phyloP scores from a whole-genome alignment of 306 rosid species.

The Malus asiatica region DNA sequence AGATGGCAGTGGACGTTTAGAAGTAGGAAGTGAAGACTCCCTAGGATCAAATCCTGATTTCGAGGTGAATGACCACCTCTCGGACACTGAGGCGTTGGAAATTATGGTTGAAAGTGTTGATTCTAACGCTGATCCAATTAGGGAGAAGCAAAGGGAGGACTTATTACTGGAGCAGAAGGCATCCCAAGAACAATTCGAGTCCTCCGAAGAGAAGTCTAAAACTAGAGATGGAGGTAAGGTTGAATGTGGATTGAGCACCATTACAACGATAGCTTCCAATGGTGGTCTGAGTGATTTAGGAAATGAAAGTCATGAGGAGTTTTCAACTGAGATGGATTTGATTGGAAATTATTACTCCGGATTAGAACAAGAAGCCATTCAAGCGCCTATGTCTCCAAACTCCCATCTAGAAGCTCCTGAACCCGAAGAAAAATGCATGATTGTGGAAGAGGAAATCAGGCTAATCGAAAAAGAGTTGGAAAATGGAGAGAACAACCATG shows the following conservation, averaged over 20 bases:
- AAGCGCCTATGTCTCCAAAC: conserved; percentile 8
- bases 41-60: conserved; percentile 2
- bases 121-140: conserved; percentile 4
- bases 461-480: conserved; percentile 14
- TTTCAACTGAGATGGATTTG: conserved; percentile 13
- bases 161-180: conserved; percentile 20
- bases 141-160: conserved; percentile 20
- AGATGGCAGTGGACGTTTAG: conserved; percentile 14
- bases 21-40: conserved; percentile 12
- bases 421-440: conserved; percentile 24
- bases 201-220: conserved; percentile 2
- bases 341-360: conserved; percentile 16
- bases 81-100: conserved; percentile 1
- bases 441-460: conserved; percentile 22
- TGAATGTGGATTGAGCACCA: conserved; percentile 12
- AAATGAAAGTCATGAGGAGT: conserved; percentile 5
- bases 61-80: not conserved
- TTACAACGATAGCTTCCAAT: conserved; percentile 4
- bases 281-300: conserved; percentile 1
- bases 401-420: conserved; percentile 19
- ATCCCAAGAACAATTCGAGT: conserved; percentile 9
- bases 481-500: conserved; percentile 23
- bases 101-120: conserved; percentile 1
- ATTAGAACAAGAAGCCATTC: conserved; percentile 19
- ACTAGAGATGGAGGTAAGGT: conserved; percentile 13